These are phyloP conservation scores for Cylindrodendrum hubeiense DNA, from an alignment of 2,329 filamentous ascomycete species.

Conservation along the genomic window DNA sequence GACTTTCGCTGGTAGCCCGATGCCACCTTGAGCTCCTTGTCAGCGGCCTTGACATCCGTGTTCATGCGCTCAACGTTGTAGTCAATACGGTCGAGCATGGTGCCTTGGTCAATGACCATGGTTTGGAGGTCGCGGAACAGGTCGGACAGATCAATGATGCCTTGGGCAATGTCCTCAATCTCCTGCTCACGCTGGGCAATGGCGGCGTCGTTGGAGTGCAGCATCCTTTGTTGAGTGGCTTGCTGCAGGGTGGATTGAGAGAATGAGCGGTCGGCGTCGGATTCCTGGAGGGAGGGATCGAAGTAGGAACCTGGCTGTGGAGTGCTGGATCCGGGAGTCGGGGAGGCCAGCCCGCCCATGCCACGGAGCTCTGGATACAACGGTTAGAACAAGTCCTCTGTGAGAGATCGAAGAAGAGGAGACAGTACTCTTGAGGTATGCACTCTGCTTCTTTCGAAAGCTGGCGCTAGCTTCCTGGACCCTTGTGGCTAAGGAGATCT, in stretches of 20 bases:
- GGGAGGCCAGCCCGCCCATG: constrained; percentile 69
- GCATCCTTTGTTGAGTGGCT: constrained; percentile 74
- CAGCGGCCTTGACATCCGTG: constrained; percentile 91
- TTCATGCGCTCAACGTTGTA: constrained; percentile 98
- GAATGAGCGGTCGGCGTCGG: constrained; percentile 91
- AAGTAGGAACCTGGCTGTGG: constrained; percentile 70
- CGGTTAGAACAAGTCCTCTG: constrained; percentile 9
- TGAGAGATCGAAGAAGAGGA: neutral
- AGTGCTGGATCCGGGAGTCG: constrained; percentile 64
- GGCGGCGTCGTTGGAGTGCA: constrained; percentile 82
- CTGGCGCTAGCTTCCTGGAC: constrained; percentile 92
- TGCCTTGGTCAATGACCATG: constrained; percentile 95
- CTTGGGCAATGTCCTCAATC: constrained; percentile 97
- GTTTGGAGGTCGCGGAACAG: constrained; percentile 96
- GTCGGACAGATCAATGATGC: constrained; percentile 96
- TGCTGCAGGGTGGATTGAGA: constrained; percentile 91
- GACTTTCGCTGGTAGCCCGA: constrained; percentile 89
- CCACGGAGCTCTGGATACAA: constrained; percentile 75
- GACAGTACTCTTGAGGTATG: constrained; percentile 87
- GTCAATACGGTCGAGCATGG: constrained; percentile 93
- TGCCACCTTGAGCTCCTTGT: constrained; percentile 90
- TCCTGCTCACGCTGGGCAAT: constrained; percentile 95
- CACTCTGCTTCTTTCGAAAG: constrained; percentile 97
- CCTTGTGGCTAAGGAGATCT: constrained; percentile 87
- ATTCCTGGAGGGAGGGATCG: constrained; percentile 91